Percentiles rank a stretch among this genome's conserved stretches.
Evolutionary conservation across 1,284 basidiomycete species (phyloP).

Genomic region (Malassezia japonica): DNA sequence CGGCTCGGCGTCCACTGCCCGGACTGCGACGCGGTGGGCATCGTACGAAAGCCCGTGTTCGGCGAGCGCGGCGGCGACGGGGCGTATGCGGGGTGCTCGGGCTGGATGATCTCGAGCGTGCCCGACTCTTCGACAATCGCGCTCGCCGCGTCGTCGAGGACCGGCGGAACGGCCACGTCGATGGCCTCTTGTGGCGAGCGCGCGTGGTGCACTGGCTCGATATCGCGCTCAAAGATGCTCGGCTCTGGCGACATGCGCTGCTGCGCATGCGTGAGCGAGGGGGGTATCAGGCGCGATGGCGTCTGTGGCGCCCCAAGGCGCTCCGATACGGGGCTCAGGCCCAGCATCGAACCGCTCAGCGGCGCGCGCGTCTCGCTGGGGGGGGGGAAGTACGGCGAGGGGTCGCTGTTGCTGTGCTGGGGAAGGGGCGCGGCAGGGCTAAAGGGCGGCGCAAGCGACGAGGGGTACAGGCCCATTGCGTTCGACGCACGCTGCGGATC

Average conservation of each 20-base stretch:
- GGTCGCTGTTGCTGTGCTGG: background rate
- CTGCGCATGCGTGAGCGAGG: no score
- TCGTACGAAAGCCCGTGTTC: background rate
- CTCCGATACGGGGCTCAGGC: background rate
- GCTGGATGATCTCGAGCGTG: constrained; percentile 38
- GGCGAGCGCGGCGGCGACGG: constrained; percentile 8
- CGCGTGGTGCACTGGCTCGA: constrained; percentile 42
- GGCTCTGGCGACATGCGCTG: constrained; percentile 10
- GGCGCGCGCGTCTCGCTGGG: no score
- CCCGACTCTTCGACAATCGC: constrained; percentile 35
- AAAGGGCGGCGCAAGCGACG: constrained; percentile 30
- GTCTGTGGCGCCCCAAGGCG: background rate
- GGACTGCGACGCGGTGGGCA: background rate
- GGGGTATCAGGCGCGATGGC: background rate
- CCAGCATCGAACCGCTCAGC: background rate
- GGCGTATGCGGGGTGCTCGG: background rate
- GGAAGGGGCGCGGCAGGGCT: constrained; percentile 9
- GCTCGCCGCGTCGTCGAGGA: constrained; percentile 43
- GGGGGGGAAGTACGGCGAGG: constrained; percentile 1
- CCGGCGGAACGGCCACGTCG: constrained; percentile 40
- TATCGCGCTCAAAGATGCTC: constrained; percentile 45
- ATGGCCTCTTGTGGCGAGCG: constrained; percentile 39
- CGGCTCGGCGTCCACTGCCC: background rate
- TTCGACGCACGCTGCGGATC: constrained; percentile 35
- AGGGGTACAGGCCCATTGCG: constrained; percentile 34